Percentiles rank a stretch among this genome's conserved stretches.
Evolutionary conservation across 2,329 filamentous ascomycete species (phyloP).

Genomic region (Exophiala calicioides): DNA sequence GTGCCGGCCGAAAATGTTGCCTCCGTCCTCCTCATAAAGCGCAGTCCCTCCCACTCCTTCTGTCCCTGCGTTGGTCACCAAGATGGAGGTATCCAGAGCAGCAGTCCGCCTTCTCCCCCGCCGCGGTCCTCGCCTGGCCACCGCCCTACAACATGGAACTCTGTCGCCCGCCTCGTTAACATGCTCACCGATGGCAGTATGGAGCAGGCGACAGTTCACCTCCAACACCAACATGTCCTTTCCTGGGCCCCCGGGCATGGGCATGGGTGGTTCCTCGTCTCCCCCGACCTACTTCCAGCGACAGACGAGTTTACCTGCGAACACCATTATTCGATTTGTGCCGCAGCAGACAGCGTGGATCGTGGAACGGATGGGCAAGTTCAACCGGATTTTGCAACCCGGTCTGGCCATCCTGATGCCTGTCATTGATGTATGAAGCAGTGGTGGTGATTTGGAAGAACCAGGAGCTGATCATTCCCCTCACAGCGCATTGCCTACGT

Average conservation of each 20-base stretch:
- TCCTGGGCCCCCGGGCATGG: slow-evolving; percentile 37
- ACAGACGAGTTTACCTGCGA: slow-evolving; percentile 71
- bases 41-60: background rate
- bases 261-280: slow-evolving; percentile 39
- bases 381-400: slow-evolving; percentile 87
- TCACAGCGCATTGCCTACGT: slow-evolving; percentile 82
- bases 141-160: slow-evolving; percentile 6
- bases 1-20: no score
- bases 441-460: background rate
- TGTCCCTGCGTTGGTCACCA: background rate
- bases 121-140: slow-evolving; percentile 7
- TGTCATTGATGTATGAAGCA: slow-evolving; percentile 67
- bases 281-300: slow-evolving; percentile 77
- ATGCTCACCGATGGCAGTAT: slow-evolving; percentile 28
- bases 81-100: slow-evolving; percentile 18
- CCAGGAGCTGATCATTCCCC: slow-evolving; percentile 6
- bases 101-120: slow-evolving; percentile 16
- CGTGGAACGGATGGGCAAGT: slow-evolving; percentile 98
- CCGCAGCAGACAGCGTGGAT: slow-evolving; percentile 99
- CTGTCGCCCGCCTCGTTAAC: slow-evolving; percentile 16
- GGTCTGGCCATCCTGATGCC: slow-evolving; percentile 87
- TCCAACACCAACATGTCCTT: slow-evolving; percentile 19
- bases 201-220: slow-evolving; percentile 29
- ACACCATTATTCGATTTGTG: slow-evolving; percentile 93
- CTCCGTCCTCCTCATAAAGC: no score